Percentiles rank a stretch among this genome's conserved stretches.
Evolutionary conservation across 352 stramenopile species (phyloP).

Genomic region (Phytopythium montanum): DNA sequence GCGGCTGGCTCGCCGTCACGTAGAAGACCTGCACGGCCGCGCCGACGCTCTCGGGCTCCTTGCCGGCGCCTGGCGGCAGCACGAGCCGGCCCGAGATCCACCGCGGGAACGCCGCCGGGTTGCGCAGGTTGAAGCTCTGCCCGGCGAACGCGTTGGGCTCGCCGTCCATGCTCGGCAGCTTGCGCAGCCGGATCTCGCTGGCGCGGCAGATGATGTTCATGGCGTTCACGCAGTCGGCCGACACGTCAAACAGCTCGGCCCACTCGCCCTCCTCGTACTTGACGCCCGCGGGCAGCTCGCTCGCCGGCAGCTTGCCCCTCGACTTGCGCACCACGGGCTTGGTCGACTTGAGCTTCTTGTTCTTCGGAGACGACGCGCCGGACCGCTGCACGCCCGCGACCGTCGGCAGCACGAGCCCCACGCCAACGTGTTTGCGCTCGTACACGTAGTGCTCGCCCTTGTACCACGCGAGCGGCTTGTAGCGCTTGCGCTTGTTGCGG

Average conservation of each 20-base stretch:
- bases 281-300: constrained; percentile 48
- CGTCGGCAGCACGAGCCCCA: constrained; percentile 78
- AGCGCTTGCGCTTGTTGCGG: constrained; percentile 72
- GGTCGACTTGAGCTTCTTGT: constrained; percentile 31
- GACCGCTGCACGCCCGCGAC: constrained; percentile 67
- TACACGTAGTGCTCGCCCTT: constrained; percentile 87
- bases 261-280: constrained; percentile 65
- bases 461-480: constrained; percentile 87
- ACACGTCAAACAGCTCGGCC: constrained; percentile 65
- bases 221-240: constrained; percentile 54
- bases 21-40: constrained; percentile 94
- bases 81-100: constrained; percentile 91
- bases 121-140: constrained; percentile 88
- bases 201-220: constrained; percentile 80
- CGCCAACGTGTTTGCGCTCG: constrained; percentile 74
- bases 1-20: constrained; percentile 87
- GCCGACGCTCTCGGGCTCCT: constrained; percentile 93
- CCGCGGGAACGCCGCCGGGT: constrained; percentile 57
- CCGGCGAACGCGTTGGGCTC: constrained; percentile 55
- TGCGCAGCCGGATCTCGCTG: constrained; percentile 68
- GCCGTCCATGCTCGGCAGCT: constrained; percentile 59
- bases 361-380: constrained; percentile 51
- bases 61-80: constrained; percentile 92
- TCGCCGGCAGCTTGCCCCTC: constrained; percentile 33
- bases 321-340: constrained; percentile 26